Evolutionary conservation across 768 basidiomycete species (phyloP).

Genomic region (Russula virescens): DNA sequence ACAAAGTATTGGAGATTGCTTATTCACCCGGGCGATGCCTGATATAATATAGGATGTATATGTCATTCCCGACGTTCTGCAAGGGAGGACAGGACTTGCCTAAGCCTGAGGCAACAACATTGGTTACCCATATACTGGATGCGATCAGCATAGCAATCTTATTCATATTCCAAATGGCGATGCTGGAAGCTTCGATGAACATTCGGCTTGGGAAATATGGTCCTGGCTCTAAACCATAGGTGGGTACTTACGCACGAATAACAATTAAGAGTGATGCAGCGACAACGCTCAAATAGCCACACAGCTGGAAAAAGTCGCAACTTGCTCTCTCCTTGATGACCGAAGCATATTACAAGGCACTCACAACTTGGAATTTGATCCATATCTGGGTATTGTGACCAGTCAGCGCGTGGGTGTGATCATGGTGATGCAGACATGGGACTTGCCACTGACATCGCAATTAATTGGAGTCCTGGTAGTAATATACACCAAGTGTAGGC

Average conservation of each 20-base stretch:
- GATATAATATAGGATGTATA: not conserved
- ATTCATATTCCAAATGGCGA: not conserved
- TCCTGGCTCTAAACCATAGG: not conserved
- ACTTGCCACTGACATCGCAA: conserved; percentile 5
- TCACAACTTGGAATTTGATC: no score
- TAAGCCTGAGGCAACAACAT: not conserved
- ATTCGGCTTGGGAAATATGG: no score
- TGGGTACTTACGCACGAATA: conserved; percentile 8
- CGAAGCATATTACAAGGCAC: no score
- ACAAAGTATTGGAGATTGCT: not conserved
- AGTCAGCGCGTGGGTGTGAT: not conserved
- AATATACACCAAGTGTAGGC: not conserved
- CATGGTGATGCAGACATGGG: no score
- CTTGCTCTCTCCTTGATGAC: not conserved
- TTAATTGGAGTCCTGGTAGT: not conserved
- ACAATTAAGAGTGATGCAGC: conserved; percentile 2
- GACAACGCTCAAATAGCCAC: not conserved
- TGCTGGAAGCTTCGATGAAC: not conserved
- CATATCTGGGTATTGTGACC: not conserved
- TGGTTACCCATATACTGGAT: not conserved
- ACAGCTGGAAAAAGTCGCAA: not conserved
- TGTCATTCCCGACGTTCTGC: no score
- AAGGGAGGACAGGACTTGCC: not conserved
- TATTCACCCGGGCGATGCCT: not conserved
- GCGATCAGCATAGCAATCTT: not conserved